A percentile compares a stretch with the other conserved stretches of the same genome.
phyloP scores from a whole-genome alignment of 805 yeast species.

The Suhomyces sp. region DNA sequence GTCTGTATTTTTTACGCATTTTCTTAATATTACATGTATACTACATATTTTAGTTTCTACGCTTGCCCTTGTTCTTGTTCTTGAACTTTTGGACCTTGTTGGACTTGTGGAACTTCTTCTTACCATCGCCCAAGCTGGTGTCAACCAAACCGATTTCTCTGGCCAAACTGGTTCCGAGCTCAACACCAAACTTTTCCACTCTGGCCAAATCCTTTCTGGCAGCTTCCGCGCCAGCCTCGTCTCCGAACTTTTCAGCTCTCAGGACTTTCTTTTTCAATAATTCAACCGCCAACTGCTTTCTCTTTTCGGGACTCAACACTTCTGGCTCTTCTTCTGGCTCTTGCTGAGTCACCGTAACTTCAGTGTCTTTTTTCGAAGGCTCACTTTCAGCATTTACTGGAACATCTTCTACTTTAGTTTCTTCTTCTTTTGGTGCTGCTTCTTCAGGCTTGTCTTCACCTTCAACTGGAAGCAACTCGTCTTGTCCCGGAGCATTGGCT shows the following conservation, averaged over 20 bases:
- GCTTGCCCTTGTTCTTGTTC: constrained; percentile 4
- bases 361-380: constrained; percentile 6
- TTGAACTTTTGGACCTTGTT: constrained; percentile 13
- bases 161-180: constrained; percentile 62
- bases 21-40: neutral
- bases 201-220: constrained; percentile 64
- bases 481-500: constrained; percentile 38
- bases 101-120: constrained; percentile 11
- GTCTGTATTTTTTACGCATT: neutral
- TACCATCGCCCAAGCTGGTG: constrained; percentile 25
- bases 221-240: constrained; percentile 50
- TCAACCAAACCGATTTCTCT: constrained; percentile 59
- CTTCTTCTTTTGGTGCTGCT: constrained; percentile 12
- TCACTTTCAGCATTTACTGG: neutral
- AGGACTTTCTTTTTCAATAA: constrained; percentile 62
- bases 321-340: constrained; percentile 35
- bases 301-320: constrained; percentile 61
- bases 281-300: constrained; percentile 64
- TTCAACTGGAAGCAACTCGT: constrained; percentile 4
- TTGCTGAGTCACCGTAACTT: constrained; percentile 15
- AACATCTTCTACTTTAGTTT: constrained; percentile 9
- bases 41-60: constrained; percentile 3
- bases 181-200: constrained; percentile 82
- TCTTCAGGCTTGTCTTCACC: constrained; percentile 11
- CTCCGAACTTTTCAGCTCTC: constrained; percentile 78